Evolutionary conservation across 805 yeast species (phyloP), one percentile per base, ranked within the genome.

Genomic region (Alloascoidea africana): DNA sequence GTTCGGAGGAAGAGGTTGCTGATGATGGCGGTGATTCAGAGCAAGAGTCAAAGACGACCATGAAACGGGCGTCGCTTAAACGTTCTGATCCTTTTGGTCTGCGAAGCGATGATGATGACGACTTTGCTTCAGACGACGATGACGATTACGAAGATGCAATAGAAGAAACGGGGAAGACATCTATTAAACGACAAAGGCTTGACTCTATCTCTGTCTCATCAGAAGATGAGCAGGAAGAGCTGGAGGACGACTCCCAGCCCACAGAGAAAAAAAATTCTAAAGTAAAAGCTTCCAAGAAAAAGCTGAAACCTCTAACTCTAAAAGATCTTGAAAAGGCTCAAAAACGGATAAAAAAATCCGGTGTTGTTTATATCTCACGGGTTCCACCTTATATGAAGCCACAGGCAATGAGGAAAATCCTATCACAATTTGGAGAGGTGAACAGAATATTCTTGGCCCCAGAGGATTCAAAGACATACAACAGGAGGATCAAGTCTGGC

Each of bases 301-400:
- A 34, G 15, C 37, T 46, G 5, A 42, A 49, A 34, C 48, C 56
- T 1, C 38, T 56, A 30, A 42, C 56, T 5, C 43, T 48, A 32
- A 61, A 59, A 33, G 51, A 64, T 47, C 41, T 51, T 36, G 50
- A 54, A 35, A 49, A 58, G 41, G 44, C 55, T 16, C 57, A 58
- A 18, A 60, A 60, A 35, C 67, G 70, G 45, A 59, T 76, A 32
- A 73, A 76, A 39, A 76, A 70, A 47, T 77, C 95, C 0, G 98
- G 98, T 3, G 96, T 91, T 2, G 78, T 94, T n/a, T 91, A 91
- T 48, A 56, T 91, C 2, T 86, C 96, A 0, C 70, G 78, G 36
- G 71, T 91, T 5, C 98, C 98, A 0, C 98, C 98, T 17, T 91
- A 81, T 53, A 91, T 91, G 98, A 87, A 87, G 53, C 97, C 98